These are phyloP conservation scores for Scheffersomyces cryptocercus DNA, from an alignment of 1,139 yeast species.

Conservation along the genomic window DNA sequence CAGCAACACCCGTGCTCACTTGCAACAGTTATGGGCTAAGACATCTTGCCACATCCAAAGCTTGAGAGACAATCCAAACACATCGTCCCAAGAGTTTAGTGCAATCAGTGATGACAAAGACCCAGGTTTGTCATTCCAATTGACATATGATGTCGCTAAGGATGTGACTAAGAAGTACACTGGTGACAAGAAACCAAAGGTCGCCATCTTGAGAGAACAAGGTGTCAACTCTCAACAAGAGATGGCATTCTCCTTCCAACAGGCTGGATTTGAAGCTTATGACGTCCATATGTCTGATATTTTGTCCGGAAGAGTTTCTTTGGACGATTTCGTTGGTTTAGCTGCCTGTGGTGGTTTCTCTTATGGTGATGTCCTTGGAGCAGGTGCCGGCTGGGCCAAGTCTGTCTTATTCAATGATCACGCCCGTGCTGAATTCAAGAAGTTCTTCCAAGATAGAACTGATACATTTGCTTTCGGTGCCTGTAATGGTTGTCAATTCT, in stretches of 20 bases:
- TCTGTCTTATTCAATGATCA: constrained; percentile 85
- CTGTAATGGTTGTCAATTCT: constrained; percentile 98
- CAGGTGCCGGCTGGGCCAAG: constrained; percentile 99
- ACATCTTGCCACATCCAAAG: constrained; percentile 91
- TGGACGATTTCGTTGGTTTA: constrained; percentile 83
- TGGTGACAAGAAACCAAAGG: constrained; percentile 70
- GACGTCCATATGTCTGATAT: constrained; percentile 98
- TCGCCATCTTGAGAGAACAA: constrained; percentile 96
- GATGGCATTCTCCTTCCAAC: constrained; percentile 97
- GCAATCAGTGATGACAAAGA: constrained; percentile 75
- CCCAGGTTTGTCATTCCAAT: constrained; percentile 85
- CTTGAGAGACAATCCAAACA: constrained; percentile 89
- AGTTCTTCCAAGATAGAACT: constrained; percentile 79
- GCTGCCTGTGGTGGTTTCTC: constrained; percentile 99
- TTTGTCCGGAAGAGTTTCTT: constrained; percentile 66
- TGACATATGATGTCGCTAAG: constrained; percentile 53
- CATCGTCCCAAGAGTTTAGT: constrained; percentile 84
- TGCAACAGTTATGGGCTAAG: constrained; percentile 84
- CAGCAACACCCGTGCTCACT: constrained; percentile 59
- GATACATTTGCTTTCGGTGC: constrained; percentile 99
- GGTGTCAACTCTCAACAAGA: constrained; percentile 99
- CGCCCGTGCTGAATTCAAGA: constrained; percentile 73
- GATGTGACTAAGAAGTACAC: constrained; percentile 24
- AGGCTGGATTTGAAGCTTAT: constrained; percentile 89
- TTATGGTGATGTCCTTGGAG: constrained; percentile 98